These are phyloP conservation scores for Neobulgaria alba DNA, from an alignment of 2,329 filamentous ascomycete genomes.

Conservation along the genomic window DNA sequence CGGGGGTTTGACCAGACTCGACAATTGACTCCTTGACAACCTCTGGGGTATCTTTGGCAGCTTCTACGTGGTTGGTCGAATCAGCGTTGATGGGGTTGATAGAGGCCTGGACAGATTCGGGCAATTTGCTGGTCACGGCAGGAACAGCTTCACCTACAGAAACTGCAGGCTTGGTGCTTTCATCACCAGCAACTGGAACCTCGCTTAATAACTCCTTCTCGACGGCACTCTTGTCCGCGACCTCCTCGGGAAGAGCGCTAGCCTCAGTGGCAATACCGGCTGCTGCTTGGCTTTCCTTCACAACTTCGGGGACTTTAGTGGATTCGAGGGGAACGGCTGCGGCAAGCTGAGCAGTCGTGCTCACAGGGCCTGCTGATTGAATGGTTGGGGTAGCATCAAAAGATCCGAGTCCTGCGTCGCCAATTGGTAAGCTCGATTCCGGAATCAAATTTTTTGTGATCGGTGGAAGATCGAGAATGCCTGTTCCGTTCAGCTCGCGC, in stretches of 20 bases:
- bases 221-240: slow-evolving; percentile 61
- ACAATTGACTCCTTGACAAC: slow-evolving; percentile 50
- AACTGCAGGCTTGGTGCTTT: slow-evolving; percentile 42
- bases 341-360: slow-evolving; percentile 34
- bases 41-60: slow-evolving; percentile 42
- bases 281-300: slow-evolving; percentile 64
- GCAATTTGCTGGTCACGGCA: slow-evolving; percentile 40
- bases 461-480: slow-evolving; percentile 43
- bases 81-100: slow-evolving; percentile 40
- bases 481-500: slow-evolving; percentile 25
- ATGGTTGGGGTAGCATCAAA: slow-evolving; percentile 44
- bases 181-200: slow-evolving; percentile 50
- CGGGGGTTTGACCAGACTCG: slow-evolving; percentile 53
- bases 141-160: slow-evolving; percentile 35
- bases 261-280: slow-evolving; percentile 59
- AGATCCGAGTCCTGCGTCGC: slow-evolving; percentile 33
- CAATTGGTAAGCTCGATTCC: slow-evolving; percentile 71
- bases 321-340: slow-evolving; percentile 36
- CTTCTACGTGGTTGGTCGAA: slow-evolving; percentile 33
- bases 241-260: slow-evolving; percentile 54
- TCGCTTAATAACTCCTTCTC: slow-evolving; percentile 63
- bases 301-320: slow-evolving; percentile 48
- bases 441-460: slow-evolving; percentile 62
- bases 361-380: slow-evolving; percentile 40
- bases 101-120: slow-evolving; percentile 43